Conservation (phyloP, 2,329 filamentous ascomycete genomes). For the Fusarium sp. region DNA sequence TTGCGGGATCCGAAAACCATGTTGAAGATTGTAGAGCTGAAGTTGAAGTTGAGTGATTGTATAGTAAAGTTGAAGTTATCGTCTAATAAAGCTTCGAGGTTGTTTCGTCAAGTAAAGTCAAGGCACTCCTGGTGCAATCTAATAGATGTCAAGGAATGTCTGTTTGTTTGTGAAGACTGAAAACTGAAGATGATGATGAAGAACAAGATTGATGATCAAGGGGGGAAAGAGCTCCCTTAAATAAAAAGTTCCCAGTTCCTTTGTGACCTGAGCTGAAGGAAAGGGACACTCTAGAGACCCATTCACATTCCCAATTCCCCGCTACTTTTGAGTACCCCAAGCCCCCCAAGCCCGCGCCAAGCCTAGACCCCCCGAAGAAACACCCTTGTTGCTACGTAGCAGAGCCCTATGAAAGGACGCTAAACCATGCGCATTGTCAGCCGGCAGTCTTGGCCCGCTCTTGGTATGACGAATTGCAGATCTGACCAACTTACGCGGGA, state of each 20-base stretch:
- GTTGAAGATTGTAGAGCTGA: constrained; percentile 6
- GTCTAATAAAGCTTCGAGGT: constrained; percentile 32
- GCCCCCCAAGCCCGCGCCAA: constrained; percentile 14
- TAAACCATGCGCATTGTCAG: constrained; percentile 32
- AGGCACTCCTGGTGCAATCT: constrained; percentile 41
- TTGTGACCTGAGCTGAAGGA: constrained; percentile 20
- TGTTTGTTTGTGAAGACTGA: constrained; percentile 9
- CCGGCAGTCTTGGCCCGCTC: constrained; percentile 33
- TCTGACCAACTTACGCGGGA: constrained; percentile 20
- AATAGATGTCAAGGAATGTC: constrained; percentile 40
- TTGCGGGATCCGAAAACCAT: constrained; percentile 30
- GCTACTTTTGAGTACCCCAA: background rate
- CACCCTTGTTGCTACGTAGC: constrained; percentile 30
- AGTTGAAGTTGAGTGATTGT: background rate
- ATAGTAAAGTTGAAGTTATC: background rate
- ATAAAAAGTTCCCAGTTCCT: constrained; percentile 15
- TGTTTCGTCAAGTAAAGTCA: constrained; percentile 20
- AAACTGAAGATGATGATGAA: constrained; percentile 13
- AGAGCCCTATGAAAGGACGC: constrained; percentile 36
- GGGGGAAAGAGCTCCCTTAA: constrained; percentile 31
- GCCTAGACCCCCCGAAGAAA: background rate
- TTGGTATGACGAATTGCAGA: constrained; percentile 38
- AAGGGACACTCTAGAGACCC: constrained; percentile 7
- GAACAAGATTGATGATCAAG: constrained; percentile 2
- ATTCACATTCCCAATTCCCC: constrained; percentile 2